Base-by-base conservation (phyloP, 306 rosid genomes). In the Dalbergia cultrata region DNA sequence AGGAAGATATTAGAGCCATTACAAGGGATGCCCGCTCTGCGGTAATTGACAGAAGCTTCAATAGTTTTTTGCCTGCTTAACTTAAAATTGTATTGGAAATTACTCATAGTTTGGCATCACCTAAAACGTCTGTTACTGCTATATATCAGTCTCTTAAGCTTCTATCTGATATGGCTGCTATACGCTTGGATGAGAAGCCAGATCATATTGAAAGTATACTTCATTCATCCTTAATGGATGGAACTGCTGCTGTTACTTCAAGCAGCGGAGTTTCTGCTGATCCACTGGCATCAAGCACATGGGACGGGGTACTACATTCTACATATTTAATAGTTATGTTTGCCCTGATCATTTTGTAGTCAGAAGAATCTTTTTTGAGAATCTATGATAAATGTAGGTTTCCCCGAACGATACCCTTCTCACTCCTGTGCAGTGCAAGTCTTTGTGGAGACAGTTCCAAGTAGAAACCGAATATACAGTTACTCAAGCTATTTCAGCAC, bases 401-500 rank as follows among this genome's bases (percentile, higher is more conserved):
- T 66, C 94, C 33, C 84, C 87, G 18, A 75, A 58, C 76, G 87
- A 91, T 80, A 84, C 90, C 33, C 83, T 95, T 69, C 81, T 95
- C 75, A 81, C 93, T 45, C 99, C 99, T 26, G 93, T 89, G 63
- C 97, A 89, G 58, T 93, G 99, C 90, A 95, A 91, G 78, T 87
- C 93, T 69, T 76, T 95, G 89, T 95, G 99, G 99, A 89, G 97
- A 82, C 97, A 89, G 75, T 91, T 95, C 85, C 93, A 80, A 77
- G 67, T 86, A 34, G 99, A 91, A 83, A 95, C 97, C 0, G 97
- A 91, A 86, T 93, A 91, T 82, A 73, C 83, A 31, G 85, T 95
- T 73, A 72, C 97, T n/a, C 99, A 95, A 79, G 99, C 99, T 75
- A 86, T 95, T 86, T 75, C 97, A 0, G 97, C 97, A 59, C 99